A percentile compares a stretch with the other conserved stretches of the same genome.
Evolutionary conservation across 306 rosid genomes (phyloP).

Genomic region (Lablab purpureus): DNA sequence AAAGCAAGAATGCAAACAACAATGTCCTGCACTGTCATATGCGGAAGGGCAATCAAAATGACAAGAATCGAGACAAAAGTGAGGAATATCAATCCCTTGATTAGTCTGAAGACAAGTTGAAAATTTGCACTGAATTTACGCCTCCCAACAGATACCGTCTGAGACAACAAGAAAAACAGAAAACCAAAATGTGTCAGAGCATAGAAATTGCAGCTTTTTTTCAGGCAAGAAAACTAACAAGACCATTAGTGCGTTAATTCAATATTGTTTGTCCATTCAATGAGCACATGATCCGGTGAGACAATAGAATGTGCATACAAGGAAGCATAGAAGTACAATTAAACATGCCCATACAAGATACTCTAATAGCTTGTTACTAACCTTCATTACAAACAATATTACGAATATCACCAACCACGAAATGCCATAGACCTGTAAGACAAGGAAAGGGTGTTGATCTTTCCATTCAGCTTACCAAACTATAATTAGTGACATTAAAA

Average conservation of each 20-base stretch:
- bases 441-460: constrained; percentile 39
- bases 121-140: constrained; percentile 93
- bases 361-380: constrained; percentile 49
- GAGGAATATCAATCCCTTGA: constrained; percentile 92
- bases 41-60: constrained; percentile 87
- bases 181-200: constrained; percentile 1
- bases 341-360: constrained; percentile 22
- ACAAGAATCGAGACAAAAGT: constrained; percentile 93
- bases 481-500: not conserved
- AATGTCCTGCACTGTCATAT: constrained; percentile 88
- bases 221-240: constrained; percentile 15
- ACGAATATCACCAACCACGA: constrained; percentile 96
- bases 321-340: constrained; percentile 1
- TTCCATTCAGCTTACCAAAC: constrained; percentile 31
- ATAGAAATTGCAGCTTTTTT: not conserved
- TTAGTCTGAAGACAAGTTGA: constrained; percentile 93
- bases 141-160: constrained; percentile 97
- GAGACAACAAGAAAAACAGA: constrained; percentile 28
- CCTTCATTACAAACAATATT: constrained; percentile 97
- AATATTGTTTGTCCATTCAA: not conserved
- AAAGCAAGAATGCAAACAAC: constrained; percentile 63
- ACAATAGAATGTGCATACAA: constrained; percentile 6
- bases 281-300: not conserved
- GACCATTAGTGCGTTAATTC: not conserved
- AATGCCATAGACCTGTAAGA: constrained; percentile 84